Conservation (phyloP, 495 filamentous ascomycete genomes). For the Penicillium herquei region DNA sequence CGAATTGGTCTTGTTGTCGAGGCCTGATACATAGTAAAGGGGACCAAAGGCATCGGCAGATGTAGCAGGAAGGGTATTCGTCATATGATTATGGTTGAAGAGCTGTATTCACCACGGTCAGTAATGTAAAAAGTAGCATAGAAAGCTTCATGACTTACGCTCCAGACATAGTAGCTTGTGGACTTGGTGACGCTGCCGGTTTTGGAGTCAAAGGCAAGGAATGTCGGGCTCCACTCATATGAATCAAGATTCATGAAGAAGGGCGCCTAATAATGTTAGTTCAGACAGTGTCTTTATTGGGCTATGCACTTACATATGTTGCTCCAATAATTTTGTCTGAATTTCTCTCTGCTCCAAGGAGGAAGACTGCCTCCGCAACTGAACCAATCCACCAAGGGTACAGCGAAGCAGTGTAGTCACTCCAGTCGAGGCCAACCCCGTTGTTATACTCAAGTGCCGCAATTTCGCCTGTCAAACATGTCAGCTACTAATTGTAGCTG, state of each 20-base stretch:
- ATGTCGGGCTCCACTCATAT: constrained; percentile 47
- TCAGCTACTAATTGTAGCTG: neutral
- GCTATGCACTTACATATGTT: constrained; percentile 35
- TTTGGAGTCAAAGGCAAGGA: constrained; percentile 46
- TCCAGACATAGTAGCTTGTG: constrained; percentile 42
- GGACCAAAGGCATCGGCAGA: constrained; percentile 38
- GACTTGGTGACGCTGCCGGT: constrained; percentile 37
- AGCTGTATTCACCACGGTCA: constrained; percentile 23
- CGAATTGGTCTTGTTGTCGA: constrained; percentile 29
- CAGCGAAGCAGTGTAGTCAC: constrained; percentile 28
- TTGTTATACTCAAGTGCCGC: constrained; percentile 48
- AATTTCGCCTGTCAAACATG: constrained; percentile 42
- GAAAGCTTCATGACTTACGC: constrained; percentile 16
- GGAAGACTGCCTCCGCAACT: constrained; percentile 65
- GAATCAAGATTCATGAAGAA: constrained; percentile 47
- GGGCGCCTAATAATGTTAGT: constrained; percentile 37
- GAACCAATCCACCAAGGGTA: constrained; percentile 53
- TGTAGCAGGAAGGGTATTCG: constrained; percentile 43
- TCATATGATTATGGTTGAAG: constrained; percentile 39
- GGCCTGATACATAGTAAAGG: constrained; percentile 42
- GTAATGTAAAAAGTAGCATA: neutral
- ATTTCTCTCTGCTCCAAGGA: constrained; percentile 66
- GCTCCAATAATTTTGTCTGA: constrained; percentile 48
- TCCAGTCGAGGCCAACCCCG: constrained; percentile 27
- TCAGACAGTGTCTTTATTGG: constrained; percentile 1